Conservation (phyloP, 805 yeast species). For the Candida stauntonica region DNA sequence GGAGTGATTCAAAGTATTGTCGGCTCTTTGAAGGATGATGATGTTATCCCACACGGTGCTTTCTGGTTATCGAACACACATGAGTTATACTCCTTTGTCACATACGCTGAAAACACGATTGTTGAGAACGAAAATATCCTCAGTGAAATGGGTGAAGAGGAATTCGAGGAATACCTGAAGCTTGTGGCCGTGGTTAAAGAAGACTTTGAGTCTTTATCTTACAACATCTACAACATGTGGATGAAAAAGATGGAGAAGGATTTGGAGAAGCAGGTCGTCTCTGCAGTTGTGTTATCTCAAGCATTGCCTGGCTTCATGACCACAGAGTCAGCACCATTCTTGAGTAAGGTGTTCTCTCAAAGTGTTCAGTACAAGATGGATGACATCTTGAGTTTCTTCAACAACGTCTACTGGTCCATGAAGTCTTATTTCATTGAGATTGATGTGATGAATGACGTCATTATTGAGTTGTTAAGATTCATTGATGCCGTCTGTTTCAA, state of each 20-base stretch:
- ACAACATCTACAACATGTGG: conserved; percentile 95
- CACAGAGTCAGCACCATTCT: conserved; percentile 72
- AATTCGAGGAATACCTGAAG: conserved; percentile 83
- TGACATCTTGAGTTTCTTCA: conserved; percentile 84
- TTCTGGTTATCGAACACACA: conserved; percentile 97
- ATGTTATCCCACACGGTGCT: conserved; percentile 86
- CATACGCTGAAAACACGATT: conserved; percentile 90
- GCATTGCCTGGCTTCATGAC: conserved; percentile 94
- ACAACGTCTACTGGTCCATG: conserved; percentile 90
- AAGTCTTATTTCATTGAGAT: conserved; percentile 83
- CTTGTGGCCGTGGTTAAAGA: conserved; percentile 88
- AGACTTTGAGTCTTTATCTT: conserved; percentile 89
- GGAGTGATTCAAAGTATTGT: conserved; percentile 84
- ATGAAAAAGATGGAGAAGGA: conserved; percentile 91
- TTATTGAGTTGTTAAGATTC: conserved; percentile 75
- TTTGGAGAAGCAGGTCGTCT: conserved; percentile 83
- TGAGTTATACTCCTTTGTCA: conserved; percentile 89
- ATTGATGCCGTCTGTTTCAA: conserved; percentile 94
- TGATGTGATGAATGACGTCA: conserved; percentile 78
- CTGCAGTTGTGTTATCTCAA: conserved; percentile 94
- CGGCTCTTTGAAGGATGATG: conserved; percentile 75
- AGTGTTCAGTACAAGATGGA: conserved; percentile 85
- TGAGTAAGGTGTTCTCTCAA: conserved; percentile 75
- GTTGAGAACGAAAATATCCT: conserved; percentile 75
- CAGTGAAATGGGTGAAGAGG: conserved; percentile 83